Evolutionary conservation across 192 early-diverging fungal species (phyloP).

Genomic region (Podila minutissima): DNA sequence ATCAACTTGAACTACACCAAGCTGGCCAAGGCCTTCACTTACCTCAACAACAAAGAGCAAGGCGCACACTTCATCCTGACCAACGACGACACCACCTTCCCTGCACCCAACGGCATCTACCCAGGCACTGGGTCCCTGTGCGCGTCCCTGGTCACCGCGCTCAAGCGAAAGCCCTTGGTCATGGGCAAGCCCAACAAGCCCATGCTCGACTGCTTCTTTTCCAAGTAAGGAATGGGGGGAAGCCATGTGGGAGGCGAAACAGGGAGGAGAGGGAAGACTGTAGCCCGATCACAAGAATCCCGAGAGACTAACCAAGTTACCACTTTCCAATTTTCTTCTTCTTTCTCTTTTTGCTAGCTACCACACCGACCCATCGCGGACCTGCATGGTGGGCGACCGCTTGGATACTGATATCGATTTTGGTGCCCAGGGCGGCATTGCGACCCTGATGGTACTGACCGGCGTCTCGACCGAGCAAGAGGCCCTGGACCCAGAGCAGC

Average conservation of each 20-base stretch:
- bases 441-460: conserved; percentile 92
- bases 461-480: conserved; percentile 65
- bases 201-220: conserved; percentile 94
- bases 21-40: conserved; percentile 89
- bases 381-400: conserved; percentile 98
- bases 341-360: conserved; percentile 49
- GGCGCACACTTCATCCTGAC: conserved; percentile 90
- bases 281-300: no score
- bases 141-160: conserved; percentile 75
- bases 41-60: conserved; percentile 72
- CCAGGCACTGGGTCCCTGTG: conserved; percentile 91
- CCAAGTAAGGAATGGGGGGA: conserved; percentile 65
- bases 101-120: conserved; percentile 75
- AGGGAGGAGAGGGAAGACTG: not conserved
- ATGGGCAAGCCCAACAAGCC: conserved; percentile 94
- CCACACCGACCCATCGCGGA: conserved; percentile 78
- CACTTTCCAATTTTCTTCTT: not conserved
- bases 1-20: conserved; percentile 93
- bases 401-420: conserved; percentile 97
- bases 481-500: conserved; percentile 32
- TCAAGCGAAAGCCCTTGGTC: conserved; percentile 83
- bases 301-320: no score
- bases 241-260: no score
- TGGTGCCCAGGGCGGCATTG: conserved; percentile 85
- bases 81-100: conserved; percentile 93